Conservation (phyloP, 2,329 filamentous ascomycete genomes). For the Nemania abortiva region DNA sequence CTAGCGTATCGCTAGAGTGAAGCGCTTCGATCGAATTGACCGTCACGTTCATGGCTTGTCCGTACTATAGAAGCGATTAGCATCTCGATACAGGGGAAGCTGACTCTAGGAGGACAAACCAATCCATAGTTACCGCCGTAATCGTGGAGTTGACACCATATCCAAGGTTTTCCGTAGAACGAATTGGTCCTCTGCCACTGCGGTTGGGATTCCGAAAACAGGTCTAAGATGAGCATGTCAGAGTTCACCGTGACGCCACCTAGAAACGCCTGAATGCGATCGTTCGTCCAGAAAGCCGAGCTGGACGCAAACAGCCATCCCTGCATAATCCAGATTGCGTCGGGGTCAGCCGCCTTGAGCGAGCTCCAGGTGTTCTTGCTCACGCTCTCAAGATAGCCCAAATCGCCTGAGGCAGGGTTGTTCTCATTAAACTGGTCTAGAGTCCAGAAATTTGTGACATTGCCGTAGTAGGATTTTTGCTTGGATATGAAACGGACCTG, state of each 20-base stretch:
- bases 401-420: conserved; percentile 37
- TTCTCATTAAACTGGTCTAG: conserved; percentile 43
- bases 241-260: conserved; percentile 38
- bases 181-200: conserved; percentile 41
- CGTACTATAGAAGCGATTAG: conserved; percentile 34
- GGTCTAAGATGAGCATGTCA: conserved; percentile 40
- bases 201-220: conserved; percentile 40
- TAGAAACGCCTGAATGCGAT: conserved; percentile 37
- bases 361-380: conserved; percentile 39
- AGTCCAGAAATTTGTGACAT: conserved; percentile 39
- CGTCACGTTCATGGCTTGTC: conserved; percentile 41
- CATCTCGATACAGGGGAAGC: conserved; percentile 1
- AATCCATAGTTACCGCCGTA: conserved; percentile 42
- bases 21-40: conserved; percentile 39
- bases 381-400: conserved; percentile 39
- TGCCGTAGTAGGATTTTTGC: conserved; percentile 38
- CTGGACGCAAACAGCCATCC: conserved; percentile 40
- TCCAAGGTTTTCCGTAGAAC: conserved; percentile 41
- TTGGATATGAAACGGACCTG: conserved; percentile 39
- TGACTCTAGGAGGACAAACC: conserved; percentile 14
- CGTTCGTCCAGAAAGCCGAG: conserved; percentile 41
- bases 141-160: conserved; percentile 40
- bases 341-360: conserved; percentile 38
- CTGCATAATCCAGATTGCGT: conserved; percentile 41
- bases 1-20: conserved; percentile 23